These are phyloP conservation scores for Boletus calvinii DNA, from an alignment of 1,284 basidiomycete species.

Conservation along the genomic window DNA sequence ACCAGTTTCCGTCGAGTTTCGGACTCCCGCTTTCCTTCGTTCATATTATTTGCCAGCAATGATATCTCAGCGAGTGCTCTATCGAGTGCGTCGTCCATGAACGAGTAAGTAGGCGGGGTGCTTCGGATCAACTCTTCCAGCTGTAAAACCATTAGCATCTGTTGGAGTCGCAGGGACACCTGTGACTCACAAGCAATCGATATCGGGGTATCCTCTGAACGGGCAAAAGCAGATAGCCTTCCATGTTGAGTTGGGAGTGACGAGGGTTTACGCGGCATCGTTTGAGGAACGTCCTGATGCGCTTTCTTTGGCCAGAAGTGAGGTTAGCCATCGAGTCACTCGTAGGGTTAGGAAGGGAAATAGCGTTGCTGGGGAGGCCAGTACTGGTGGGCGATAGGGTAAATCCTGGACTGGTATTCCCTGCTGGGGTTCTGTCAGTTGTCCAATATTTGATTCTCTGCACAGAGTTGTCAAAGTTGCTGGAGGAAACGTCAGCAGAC, in stretches of 20 bases:
- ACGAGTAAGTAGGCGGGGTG: conserved; percentile 75
- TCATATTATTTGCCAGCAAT: conserved; percentile 88
- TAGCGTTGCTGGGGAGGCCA: conserved; percentile 56
- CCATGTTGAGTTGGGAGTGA: conserved; percentile 95
- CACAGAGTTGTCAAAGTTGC: conserved; percentile 91
- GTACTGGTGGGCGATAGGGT: conserved; percentile 61
- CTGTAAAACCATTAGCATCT: conserved; percentile 39
- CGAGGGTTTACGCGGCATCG: conserved; percentile 80
- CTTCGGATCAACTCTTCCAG: conserved; percentile 82
- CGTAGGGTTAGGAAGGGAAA: conserved; percentile 43
- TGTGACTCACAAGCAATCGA: conserved; percentile 72
- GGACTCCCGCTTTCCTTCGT: conserved; percentile 92
- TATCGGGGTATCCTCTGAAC: conserved; percentile 97
- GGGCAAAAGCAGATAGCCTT: conserved; percentile 92
- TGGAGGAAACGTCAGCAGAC: conserved; percentile 32
- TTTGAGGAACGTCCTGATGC: conserved; percentile 86
- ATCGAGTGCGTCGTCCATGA: conserved; percentile 80
- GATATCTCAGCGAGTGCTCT: conserved; percentile 85
- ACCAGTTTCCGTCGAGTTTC: conserved; percentile 88
- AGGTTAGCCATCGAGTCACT: conserved; percentile 45
- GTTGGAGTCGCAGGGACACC: not conserved
- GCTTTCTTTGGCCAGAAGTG: conserved; percentile 77
- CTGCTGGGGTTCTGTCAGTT: conserved; percentile 48
- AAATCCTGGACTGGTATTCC: conserved; percentile 39
- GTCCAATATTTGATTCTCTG: conserved; percentile 86